A percentile compares a stretch with the other conserved stretches of the same genome.
phyloP scores from a whole-genome alignment of 352 stramenopile species.

The Pythium chondricola region DNA sequence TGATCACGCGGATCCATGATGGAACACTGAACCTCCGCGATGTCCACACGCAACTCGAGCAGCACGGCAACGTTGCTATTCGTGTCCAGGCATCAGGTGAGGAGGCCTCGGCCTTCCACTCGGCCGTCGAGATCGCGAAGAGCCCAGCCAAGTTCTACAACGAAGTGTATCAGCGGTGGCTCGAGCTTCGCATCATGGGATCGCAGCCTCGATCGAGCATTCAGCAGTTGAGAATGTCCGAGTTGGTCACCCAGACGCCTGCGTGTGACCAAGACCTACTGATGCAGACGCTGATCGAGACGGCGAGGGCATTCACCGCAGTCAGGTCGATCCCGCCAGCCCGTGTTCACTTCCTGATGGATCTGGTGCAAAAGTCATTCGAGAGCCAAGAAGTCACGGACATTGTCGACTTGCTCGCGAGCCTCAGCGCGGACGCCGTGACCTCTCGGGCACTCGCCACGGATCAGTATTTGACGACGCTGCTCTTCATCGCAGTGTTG shows the following conservation, averaged over 20 bases:
- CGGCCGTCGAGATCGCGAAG: slow-evolving; percentile 61
- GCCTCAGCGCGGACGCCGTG: slow-evolving; percentile 36
- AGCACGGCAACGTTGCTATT: background rate
- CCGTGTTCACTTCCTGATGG: slow-evolving; percentile 18
- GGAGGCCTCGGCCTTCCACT: slow-evolving; percentile 43
- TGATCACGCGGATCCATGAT: slow-evolving; percentile 62
- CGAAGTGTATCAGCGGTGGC: slow-evolving; percentile 77
- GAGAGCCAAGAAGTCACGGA: slow-evolving; percentile 46
- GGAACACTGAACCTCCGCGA: slow-evolving; percentile 55
- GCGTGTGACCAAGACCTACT: slow-evolving; percentile 32
- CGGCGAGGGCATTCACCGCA: slow-evolving; percentile 46
- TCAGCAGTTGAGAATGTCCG: slow-evolving; percentile 10
- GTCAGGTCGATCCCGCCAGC: slow-evolving; percentile 6
- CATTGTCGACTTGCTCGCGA: slow-evolving; percentile 55
- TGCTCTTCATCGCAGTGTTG: slow-evolving; percentile 60
- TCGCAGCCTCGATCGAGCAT: slow-evolving; percentile 7
- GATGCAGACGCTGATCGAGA: slow-evolving; percentile 64
- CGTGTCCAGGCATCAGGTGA: background rate
- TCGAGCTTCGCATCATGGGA: slow-evolving; percentile 52
- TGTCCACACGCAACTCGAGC: slow-evolving; percentile 27
- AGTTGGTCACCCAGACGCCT: slow-evolving; percentile 7
- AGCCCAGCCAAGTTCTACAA: slow-evolving; percentile 61
- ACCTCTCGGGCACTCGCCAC: slow-evolving; percentile 42
- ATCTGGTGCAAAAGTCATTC: slow-evolving; percentile 20
- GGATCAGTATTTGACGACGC: slow-evolving; percentile 44